Base-by-base conservation (phyloP, 306 rosid species). In the Casuarina equisetifolia region DNA sequence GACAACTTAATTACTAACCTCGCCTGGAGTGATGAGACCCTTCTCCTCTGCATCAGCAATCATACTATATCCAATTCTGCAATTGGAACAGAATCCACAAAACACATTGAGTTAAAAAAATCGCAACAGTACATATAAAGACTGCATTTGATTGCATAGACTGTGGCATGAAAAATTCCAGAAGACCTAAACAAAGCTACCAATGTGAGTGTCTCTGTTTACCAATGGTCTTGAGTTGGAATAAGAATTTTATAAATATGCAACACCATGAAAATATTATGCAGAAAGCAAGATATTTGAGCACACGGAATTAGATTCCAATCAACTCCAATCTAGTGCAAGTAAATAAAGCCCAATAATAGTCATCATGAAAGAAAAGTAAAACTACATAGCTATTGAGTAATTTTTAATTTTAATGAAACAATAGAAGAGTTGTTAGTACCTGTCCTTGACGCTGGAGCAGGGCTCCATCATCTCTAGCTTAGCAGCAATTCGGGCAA, bases 401-500 rank as follows among this genome's bases (percentile, higher is more conserved):
- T 4, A 43, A 73, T 72, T 69, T 2, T 64, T 17, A 43, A 36
- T 78, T 78, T 73, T 48, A 76, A 69, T 71, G 66, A 57, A 68
- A 62, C 35, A 54, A 32, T 53, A 72, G 19, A 74, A 80, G 70
- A 75, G 69, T 57, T 68, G 17, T 13, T 10, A 19, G 19, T 78
- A 91, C 98, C 98, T 91, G 77, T 93, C 98, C 77, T 93, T 93
- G 86, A 93, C 97, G 45, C 96, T 93, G 45, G 98, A 93, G 87
- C 97, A 93, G 61, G 98, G 98, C 57, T 93, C 98, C 98, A 93
- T 83, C 98, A 89, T 86, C 89, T 93, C 98, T 67, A 93, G 85
- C 89, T 91, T 93, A 4, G 98, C 98, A 54, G 98, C 98, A 84
- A 93, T 75, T 64, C 69, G 78, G 5, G 86, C 94, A 46, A 85